Evolutionary conservation across 192 early-diverging fungal species (phyloP).

Genomic region (Podila minutissima): DNA sequence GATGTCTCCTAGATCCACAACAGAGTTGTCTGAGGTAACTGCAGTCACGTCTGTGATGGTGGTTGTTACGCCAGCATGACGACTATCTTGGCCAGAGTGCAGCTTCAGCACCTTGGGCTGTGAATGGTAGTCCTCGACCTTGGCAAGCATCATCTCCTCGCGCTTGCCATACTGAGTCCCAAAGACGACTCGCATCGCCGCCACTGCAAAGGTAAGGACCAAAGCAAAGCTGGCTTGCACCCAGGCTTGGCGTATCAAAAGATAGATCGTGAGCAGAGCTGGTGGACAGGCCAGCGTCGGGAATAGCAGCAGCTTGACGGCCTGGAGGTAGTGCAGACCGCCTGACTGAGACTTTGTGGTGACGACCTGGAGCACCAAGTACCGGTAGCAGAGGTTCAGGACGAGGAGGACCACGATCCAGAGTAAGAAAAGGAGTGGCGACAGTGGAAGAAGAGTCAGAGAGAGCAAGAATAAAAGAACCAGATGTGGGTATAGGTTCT

Average conservation of each 20-base stretch:
- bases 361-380: conserved; percentile 26
- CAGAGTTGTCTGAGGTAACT: no score
- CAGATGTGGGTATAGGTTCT: conserved; percentile 27
- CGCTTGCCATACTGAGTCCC: conserved; percentile 14
- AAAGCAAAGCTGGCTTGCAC: conserved; percentile 3
- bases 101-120: not conserved
- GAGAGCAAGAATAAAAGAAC: conserved; percentile 22
- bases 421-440: conserved; percentile 17
- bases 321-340: conserved; percentile 23
- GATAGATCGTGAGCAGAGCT: conserved; percentile 1
- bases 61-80: not conserved
- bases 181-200: conserved; percentile 2
- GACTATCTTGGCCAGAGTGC: not conserved
- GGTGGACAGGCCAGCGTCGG: conserved; percentile 19
- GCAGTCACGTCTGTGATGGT: not conserved
- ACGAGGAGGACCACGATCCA: conserved; percentile 15
- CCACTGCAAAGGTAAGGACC: not conserved
- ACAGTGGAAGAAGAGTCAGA: conserved; percentile 8
- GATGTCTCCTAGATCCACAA: not conserved
- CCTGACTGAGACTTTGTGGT: conserved; percentile 35
- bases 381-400: conserved; percentile 20
- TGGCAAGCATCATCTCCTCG: conserved; percentile 23
- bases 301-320: conserved; percentile 17
- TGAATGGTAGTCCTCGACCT: conserved; percentile 9
- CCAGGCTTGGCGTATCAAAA: conserved; percentile 18